These are phyloP conservation scores for Oidium heveae DNA, from an alignment of 2,329 filamentous ascomycete species.

Conservation along the genomic window DNA sequence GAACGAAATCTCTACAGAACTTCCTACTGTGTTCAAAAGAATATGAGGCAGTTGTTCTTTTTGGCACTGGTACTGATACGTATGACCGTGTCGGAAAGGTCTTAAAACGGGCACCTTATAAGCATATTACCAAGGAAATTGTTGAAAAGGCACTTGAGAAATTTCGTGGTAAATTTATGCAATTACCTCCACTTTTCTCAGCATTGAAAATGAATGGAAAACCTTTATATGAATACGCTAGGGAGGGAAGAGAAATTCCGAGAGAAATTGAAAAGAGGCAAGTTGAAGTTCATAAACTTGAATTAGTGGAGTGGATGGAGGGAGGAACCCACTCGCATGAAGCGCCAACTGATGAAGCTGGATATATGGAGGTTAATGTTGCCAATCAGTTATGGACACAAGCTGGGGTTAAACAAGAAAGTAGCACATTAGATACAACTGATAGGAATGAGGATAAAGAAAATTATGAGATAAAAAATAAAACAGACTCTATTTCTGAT, in stretches of 20 bases:
- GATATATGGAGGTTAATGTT: conserved; percentile 46
- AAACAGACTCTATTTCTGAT: background rate
- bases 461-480: background rate
- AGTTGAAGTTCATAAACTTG: conserved; percentile 53
- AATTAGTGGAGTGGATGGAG: conserved; percentile 65
- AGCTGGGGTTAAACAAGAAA: conserved; percentile 19
- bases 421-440: background rate
- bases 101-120: conserved; percentile 46
- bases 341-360: conserved; percentile 61
- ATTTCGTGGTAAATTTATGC: conserved; percentile 65
- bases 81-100: conserved; percentile 77
- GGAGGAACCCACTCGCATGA: conserved; percentile 55
- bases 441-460: background rate
- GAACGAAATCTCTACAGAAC: conserved; percentile 55
- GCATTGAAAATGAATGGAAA: conserved; percentile 86
- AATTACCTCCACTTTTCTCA: conserved; percentile 80
- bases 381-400: conserved; percentile 46
- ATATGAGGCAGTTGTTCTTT: conserved; percentile 73
- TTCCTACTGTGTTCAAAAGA: conserved; percentile 81
- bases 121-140: conserved; percentile 53
- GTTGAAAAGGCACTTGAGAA: conserved; percentile 47
- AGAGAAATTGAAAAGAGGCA: conserved; percentile 58
- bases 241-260: conserved; percentile 68
- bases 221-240: conserved; percentile 83
- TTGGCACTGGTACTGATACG: conserved; percentile 77